Evolutionary conservation across 768 basidiomycete genomes (phyloP), one percentile per base, ranked within the genome.

Genomic region (Termitomyces eurrhizus): DNA sequence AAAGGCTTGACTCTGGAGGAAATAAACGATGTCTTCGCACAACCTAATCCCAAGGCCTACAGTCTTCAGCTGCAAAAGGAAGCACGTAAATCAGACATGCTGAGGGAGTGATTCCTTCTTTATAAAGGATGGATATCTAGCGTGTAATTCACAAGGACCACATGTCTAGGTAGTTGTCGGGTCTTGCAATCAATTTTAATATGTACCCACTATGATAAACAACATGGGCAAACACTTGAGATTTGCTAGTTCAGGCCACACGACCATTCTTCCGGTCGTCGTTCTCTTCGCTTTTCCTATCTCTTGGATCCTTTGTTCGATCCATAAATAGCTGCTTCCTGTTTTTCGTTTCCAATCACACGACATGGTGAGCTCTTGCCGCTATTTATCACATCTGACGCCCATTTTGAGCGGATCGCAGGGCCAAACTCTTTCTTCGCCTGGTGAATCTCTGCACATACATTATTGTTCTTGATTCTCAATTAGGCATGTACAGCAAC

Each of bases 381-480:
- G 35, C 45, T 57, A 51, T 53, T 44, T 60, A 53, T 64, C 58
- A 35, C 42, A 54, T 61, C 48, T 12, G 45, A 32, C 45, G 7
- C 21, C 42, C 56, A 57, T 61, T 64, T 61, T 64, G 39, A 66
- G 61, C 53, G 61, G 69, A 66, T 61, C 58, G 58, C 58, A 92
- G 92, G 92, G 92, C 72, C 92, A 94, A 86, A 93, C 89, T 4
- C 85, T 94, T 51, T 92, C 90, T 63, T 79, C 83, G 50, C 92
- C 92, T 69, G 84, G 90, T 90, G 64, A 66, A 83, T 78, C 41
- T 48, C 52, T 12, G 58, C 62, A 11, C 35, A 62, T 49, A 52
- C 36, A 58, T 63, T 7, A 36, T 52, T 35, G 39, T 33, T 36
- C 21, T 62, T 50, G 45, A 57, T 54, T 56, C 52, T 70, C 61